These are phyloP conservation scores for Candida tallmaniae DNA, from an alignment of 805 yeast species.

Conservation along the genomic window DNA sequence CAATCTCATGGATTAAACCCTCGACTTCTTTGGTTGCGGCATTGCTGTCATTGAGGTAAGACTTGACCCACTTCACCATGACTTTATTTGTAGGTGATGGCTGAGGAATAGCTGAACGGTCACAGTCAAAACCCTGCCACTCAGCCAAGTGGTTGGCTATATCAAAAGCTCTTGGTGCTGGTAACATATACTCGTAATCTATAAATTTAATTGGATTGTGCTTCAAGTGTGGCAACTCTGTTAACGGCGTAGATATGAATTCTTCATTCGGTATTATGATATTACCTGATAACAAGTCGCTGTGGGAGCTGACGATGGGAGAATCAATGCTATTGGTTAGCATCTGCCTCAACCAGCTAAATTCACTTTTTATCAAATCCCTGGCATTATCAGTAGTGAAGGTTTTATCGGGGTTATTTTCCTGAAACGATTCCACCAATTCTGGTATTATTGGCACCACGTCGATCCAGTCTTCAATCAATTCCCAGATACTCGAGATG, in stretches of 20 bases:
- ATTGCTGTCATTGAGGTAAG: constrained; percentile 42
- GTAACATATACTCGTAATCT: constrained; percentile 69
- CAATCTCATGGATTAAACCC: constrained; percentile 50
- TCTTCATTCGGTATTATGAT: constrained; percentile 51
- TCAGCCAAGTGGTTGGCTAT: constrained; percentile 72
- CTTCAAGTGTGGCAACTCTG: constrained; percentile 14
- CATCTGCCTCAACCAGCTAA: constrained; percentile 48
- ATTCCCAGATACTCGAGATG: constrained; percentile 52
- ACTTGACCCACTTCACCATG: constrained; percentile 53
- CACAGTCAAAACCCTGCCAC: constrained; percentile 81
- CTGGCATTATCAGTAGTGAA: constrained; percentile 23
- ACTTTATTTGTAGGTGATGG: constrained; percentile 41
- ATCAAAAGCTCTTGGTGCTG: constrained; percentile 71
- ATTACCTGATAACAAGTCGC: constrained; percentile 73
- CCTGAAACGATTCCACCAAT: constrained; percentile 30
- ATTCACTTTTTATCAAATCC: constrained; percentile 44
- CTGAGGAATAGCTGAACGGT: constrained; percentile 51
- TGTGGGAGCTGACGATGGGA: constrained; percentile 60
- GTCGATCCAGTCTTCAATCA: constrained; percentile 58
- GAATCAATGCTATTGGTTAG: constrained; percentile 36
- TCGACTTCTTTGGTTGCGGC: constrained; percentile 32
- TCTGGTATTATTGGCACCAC: constrained; percentile 51
- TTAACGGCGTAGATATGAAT: constrained; percentile 3
- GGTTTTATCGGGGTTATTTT: constrained; percentile 20
- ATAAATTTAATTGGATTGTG: constrained; percentile 52